phyloP scores from a whole-genome alignment of 1,139 yeast genomes.

The Debaryomyces subglobosus region DNA sequence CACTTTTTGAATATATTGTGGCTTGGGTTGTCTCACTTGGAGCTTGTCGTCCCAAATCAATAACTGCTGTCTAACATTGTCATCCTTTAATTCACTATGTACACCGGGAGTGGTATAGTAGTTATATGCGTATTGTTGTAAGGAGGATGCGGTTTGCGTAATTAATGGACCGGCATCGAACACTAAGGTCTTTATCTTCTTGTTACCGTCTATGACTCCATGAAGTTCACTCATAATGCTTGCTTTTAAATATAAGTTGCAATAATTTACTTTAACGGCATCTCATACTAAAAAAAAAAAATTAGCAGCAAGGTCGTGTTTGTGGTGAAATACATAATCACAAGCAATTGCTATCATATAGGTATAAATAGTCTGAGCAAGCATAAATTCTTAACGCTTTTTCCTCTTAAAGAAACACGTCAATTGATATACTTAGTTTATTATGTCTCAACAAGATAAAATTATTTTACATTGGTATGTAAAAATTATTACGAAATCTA shows the following conservation, averaged over 20 bases:
- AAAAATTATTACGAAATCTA: background rate
- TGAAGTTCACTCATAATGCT: background rate
- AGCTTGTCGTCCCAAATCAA: slow-evolving; percentile 73
- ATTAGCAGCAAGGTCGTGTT: slow-evolving; percentile 3
- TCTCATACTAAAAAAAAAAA: slow-evolving; percentile 3
- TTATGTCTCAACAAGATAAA: slow-evolving; percentile 12
- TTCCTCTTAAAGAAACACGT: background rate
- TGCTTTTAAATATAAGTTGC: background rate
- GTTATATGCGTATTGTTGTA: slow-evolving; percentile 66
- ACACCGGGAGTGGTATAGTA: slow-evolving; percentile 95
- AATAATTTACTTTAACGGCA: background rate
- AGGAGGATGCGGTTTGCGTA: slow-evolving; percentile 77
- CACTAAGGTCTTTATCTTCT: slow-evolving; percentile 57
- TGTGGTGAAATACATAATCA: background rate
- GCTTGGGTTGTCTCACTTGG: slow-evolving; percentile 73
- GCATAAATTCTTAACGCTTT: background rate
- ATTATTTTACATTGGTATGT: slow-evolving; percentile 28
- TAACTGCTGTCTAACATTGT: slow-evolving; percentile 75
- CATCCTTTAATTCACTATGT: slow-evolving; percentile 82
- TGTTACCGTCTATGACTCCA: background rate
- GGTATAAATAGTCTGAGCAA: background rate
- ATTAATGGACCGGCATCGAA: slow-evolving; percentile 95
- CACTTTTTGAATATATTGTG: slow-evolving; percentile 64
- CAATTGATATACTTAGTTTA: background rate
- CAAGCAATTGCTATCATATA: background rate